Base-by-base conservation (phyloP, 1,284 basidiomycete species). In the Tilletia horrida region DNA sequence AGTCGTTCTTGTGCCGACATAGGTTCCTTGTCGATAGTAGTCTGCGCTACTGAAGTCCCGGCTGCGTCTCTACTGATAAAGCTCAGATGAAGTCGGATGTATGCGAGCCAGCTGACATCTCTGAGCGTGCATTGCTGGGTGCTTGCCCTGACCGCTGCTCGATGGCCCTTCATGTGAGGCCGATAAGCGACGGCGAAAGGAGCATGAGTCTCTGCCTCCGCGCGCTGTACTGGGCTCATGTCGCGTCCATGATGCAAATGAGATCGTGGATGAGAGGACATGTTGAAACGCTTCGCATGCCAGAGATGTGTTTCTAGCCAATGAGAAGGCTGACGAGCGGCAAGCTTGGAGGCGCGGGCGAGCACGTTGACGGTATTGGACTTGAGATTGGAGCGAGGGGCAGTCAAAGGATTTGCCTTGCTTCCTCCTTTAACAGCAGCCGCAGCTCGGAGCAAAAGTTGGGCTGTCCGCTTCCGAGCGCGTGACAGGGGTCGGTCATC, bases 291-390 rank as follows among this genome's bases (percentile, higher is more conserved):
- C 66, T 81, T 81, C 9, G 80, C 73, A 61, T 80, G 79, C 80
- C 80, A 81, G 3, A 81, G 65, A 55, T 81, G 80, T 18, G 80
- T 81, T 61, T 81, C 80, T n/a, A 81, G 71, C 80, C 80, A 81
- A 6, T 73, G 66, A 13, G 72, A 45, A 27, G 67, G 68, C 0
- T 66, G 64, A 48, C 74, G 66, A 2, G 72, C 67, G 21, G 74
- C 74, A 27, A 29, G 18, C 23, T 31, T 8, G 68, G 62, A 18
- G 67, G 50, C 45, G 72, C 67, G 40, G 23, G 55, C 55, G 55
- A 59, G 55, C 27, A 29, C 27, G 29, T 18, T 11, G 27, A 40
- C 31, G 3, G 55, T 59, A 21, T 59, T 59, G 2, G 55, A 59
- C 27, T 59, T 31, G 29, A 31, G 31, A 25, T 40, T 18, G 11